Conservation (phyloP, 192 early-diverging fungal genomes). For the Coemansia sp. region DNA sequence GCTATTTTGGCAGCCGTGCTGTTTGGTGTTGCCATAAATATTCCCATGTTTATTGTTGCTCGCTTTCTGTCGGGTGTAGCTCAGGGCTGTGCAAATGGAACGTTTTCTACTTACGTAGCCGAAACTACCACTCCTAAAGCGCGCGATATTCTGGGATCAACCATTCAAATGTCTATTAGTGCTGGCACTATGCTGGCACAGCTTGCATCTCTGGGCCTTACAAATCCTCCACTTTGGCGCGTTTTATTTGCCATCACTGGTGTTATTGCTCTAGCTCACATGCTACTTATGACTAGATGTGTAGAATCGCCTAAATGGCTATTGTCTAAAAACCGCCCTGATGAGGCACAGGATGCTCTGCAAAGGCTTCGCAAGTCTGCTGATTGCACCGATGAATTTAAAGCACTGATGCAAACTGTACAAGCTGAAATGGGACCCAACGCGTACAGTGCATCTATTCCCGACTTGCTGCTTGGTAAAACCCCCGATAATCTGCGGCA, state of each 20-base stretch:
- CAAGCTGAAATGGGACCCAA: slow-evolving; percentile 13
- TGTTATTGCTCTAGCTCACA: slow-evolving; percentile 53
- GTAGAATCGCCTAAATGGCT: slow-evolving; percentile 78
- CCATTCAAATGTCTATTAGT: slow-evolving; percentile 70
- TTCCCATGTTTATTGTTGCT: slow-evolving; percentile 61
- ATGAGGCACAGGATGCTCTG: slow-evolving; percentile 53
- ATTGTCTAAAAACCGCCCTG: slow-evolving; percentile 55
- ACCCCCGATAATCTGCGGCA: slow-evolving; percentile 56
- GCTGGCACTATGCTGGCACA: slow-evolving; percentile 70
- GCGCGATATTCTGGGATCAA: slow-evolving; percentile 64
- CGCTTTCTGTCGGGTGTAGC: slow-evolving; percentile 69
- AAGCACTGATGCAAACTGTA: slow-evolving; percentile 52
- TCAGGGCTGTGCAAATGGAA: slow-evolving; percentile 60
- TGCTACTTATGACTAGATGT: slow-evolving; percentile 57
- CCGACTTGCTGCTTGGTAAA: slow-evolving; percentile 55
- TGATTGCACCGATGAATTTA: slow-evolving; percentile 58
- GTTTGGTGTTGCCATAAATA: slow-evolving; percentile 55
- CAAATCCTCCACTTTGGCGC: slow-evolving; percentile 67
- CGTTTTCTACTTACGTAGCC: slow-evolving; percentile 64
- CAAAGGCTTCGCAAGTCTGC: slow-evolving; percentile 51
- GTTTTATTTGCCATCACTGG: slow-evolving; percentile 60
- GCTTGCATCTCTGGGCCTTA: slow-evolving; percentile 58
- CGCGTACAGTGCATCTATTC: slow-evolving; percentile 32
- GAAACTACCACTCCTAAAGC: slow-evolving; percentile 71
- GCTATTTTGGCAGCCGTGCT: slow-evolving; percentile 61